Base-by-base conservation (phyloP, 441 rosid species). In the Jatropha multifida region DNA sequence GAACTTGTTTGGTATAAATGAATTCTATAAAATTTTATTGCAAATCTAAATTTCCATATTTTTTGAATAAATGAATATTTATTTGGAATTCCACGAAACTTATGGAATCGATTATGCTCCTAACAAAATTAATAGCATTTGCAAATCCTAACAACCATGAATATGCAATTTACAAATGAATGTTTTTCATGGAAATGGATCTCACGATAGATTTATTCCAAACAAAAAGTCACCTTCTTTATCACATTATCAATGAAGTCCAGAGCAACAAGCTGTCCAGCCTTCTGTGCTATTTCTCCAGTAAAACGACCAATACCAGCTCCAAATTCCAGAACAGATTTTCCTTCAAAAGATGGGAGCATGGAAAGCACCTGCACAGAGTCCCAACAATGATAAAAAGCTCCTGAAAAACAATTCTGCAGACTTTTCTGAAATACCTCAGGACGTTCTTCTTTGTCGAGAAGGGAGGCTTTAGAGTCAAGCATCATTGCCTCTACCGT, bases 261-360 rank as follows among this genome's bases (percentile, higher is more conserved):
- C 71, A 96, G 59, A 77, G 99, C 98, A 74, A 89, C 73, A 66
- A 92, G 86, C 63, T 84, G 86, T 67, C 85, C 91, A 72, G 99
- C 99, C 74, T 94, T 92, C 86, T 83, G 78, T 65, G 97, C 98
- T 59, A 94, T 71, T 69, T 92, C 97, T 59, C 97, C 91, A 44
- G 97, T 96, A 83, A 96, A 96, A 59, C 99, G 91, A 68, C 98
- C 98, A 23, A 90, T 92, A 14, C 97, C 98, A 73, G 98, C 99
- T 81, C 98, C 99, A 68, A 96, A 87, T 74, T 96, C 98, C 83
- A 96, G 72, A 54, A 94, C 87, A 6, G 91, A 41, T 77, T 94
- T 96, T 4, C 96, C 97, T 69, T 89, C 97, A 40, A 85, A 89
- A 5, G 88, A 64, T 61, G 99, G 99, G 68, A 96, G 97, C 52